Conservation (phyloP, 148 eudicot species). For the Rhododendron vialii region DNA sequence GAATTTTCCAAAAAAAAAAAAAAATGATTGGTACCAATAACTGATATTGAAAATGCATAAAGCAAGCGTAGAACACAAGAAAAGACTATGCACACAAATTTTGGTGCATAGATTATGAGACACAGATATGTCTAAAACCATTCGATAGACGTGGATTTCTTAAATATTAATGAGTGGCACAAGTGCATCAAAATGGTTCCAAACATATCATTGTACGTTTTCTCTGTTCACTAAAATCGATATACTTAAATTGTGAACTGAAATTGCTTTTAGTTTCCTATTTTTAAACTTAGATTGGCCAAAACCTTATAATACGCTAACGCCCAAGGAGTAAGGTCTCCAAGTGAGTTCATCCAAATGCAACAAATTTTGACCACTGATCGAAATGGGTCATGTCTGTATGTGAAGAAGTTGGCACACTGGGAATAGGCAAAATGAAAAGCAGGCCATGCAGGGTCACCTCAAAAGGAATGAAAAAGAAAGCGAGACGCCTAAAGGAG, state of each 20-base stretch:
- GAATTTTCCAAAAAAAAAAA: no score
- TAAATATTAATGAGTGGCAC: neutral
- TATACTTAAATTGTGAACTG: no score
- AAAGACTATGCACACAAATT: neutral
- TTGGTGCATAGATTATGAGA: no score
- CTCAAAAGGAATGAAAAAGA: conserved; percentile 70
- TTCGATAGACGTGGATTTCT: neutral
- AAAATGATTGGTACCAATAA: no score
- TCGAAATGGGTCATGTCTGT: neutral
- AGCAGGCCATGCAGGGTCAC: conserved; percentile 16
- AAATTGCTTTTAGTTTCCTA: neutral
- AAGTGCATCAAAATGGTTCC: neutral
- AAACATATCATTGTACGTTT: neutral
- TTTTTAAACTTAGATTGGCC: neutral
- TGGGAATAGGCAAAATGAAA: conserved; percentile 5
- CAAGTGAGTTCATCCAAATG: conserved; percentile 38
- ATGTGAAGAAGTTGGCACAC: neutral
- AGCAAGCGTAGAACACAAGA: neutral
- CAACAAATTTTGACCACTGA: conserved; percentile 6
- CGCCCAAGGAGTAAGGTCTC: neutral
- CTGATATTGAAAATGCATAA: neutral
- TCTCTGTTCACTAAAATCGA: neutral
- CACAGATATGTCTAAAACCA: no score
- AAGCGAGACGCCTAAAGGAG: conserved; percentile 16
- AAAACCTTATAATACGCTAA: neutral